These are phyloP conservation scores for Nymphaea colorata DNA, from an alignment of 164 flowering plant genomes.

Conservation along the genomic window DNA sequence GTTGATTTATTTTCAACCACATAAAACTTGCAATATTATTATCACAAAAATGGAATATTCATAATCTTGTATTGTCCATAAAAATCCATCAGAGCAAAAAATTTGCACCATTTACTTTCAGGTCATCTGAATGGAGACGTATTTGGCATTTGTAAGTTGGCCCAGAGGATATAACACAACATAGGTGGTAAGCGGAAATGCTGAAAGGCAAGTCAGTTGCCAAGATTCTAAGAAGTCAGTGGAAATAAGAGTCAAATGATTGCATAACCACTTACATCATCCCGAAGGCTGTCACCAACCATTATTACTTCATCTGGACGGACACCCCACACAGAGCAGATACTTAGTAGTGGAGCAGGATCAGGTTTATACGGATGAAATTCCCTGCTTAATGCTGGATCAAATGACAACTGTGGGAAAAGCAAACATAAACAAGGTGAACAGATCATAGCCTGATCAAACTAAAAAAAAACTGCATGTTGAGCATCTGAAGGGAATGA, in stretches of 20 bases:
- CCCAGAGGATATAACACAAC: no score
- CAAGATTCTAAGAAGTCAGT: background rate
- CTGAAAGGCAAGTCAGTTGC: background rate
- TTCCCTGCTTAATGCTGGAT: conserved; percentile 88
- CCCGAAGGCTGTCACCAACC: conserved; percentile 94
- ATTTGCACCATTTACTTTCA: no score
- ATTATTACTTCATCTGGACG: conserved; percentile 78
- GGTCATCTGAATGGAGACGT: no score
- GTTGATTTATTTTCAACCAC: no score
- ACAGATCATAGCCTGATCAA: background rate
- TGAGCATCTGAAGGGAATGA: no score
- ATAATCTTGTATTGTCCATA: no score
- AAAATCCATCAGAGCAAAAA: no score
- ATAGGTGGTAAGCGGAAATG: no score
- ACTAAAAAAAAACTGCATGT: no score
- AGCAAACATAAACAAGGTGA: background rate
- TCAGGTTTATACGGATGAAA: conserved; percentile 89
- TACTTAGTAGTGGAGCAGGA: conserved; percentile 82
- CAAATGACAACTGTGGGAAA: conserved; percentile 49
- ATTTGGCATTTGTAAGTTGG: no score
- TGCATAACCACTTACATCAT: conserved; percentile 52
- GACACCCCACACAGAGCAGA: conserved; percentile 78
- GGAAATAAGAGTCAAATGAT: background rate
- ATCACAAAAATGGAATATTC: no score
- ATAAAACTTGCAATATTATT: no score